A percentile compares a stretch with the other conserved stretches of the same genome.
phyloP scores from a whole-genome alignment of 2,329 filamentous ascomycete species.

The Aspergillus phoenicis region DNA sequence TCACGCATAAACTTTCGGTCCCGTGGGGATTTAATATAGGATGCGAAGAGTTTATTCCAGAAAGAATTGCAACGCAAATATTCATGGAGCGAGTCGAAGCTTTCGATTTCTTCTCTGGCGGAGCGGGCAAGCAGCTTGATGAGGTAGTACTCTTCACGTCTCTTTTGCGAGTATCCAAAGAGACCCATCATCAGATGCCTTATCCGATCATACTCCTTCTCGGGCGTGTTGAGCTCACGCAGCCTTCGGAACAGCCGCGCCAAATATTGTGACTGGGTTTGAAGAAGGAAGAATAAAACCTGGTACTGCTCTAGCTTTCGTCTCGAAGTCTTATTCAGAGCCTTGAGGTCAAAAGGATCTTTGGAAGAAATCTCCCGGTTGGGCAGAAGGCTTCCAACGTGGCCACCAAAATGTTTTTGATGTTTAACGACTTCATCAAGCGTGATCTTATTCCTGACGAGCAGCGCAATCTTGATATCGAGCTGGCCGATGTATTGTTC shows the following conservation, averaged over 20 bases:
- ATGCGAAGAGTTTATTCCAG: slow-evolving; percentile 82
- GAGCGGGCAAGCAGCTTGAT: slow-evolving; percentile 83
- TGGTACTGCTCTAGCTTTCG: slow-evolving; percentile 97
- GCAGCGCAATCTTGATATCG: slow-evolving; percentile 96
- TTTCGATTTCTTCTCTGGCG: slow-evolving; percentile 81
- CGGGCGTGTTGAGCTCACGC: slow-evolving; percentile 78
- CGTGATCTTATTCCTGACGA: slow-evolving; percentile 99
- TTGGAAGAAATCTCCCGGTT: slow-evolving; percentile 86
- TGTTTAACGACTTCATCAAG: slow-evolving; percentile 96
- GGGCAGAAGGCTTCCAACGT: slow-evolving; percentile 79
- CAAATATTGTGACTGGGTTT: slow-evolving; percentile 94
- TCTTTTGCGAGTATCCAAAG: slow-evolving; percentile 96
- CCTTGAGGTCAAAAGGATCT: slow-evolving; percentile 95
- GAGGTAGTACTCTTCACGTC: slow-evolving; percentile 94
- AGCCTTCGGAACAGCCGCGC: slow-evolving; percentile 83
- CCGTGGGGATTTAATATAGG: slow-evolving; percentile 86
- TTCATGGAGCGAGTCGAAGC: slow-evolving; percentile 73
- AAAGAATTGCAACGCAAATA: slow-evolving; percentile 89
- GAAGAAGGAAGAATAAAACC: slow-evolving; percentile 93
- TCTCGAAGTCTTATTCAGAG: slow-evolving; percentile 92
- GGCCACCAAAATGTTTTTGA: slow-evolving; percentile 92
- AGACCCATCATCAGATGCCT: slow-evolving; percentile 94
- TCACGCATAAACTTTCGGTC: slow-evolving; percentile 92
- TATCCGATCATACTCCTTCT: slow-evolving; percentile 90
- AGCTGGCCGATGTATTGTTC: slow-evolving; percentile 98